These are phyloP conservation scores for Basidioascus undulatus DNA, from an alignment of 768 basidiomycete species.

Conservation along the genomic window DNA sequence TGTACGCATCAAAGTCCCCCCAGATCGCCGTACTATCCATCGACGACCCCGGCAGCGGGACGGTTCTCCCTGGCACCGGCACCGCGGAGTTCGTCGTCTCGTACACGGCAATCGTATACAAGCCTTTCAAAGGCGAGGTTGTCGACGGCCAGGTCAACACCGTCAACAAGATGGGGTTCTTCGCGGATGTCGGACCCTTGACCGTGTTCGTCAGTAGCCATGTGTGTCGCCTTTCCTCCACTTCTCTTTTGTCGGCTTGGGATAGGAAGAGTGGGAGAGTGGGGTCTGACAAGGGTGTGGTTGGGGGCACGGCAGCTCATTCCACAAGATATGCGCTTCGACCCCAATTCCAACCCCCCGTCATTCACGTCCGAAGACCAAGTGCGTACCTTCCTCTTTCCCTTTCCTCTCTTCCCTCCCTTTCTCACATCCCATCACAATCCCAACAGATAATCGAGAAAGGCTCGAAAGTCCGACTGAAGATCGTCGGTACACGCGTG, in stretches of 20 bases:
- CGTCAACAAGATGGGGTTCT: slow-evolving; percentile 99
- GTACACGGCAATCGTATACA: slow-evolving; percentile 93
- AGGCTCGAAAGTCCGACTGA: slow-evolving; percentile 71
- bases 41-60: slow-evolving; percentile 73
- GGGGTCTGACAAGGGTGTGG: too few relatives aligned
- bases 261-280: slow-evolving; percentile 21
- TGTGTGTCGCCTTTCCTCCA: slow-evolving; percentile 25
- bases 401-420: slow-evolving; percentile 6
- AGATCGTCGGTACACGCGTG: slow-evolving; percentile 93
- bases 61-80: slow-evolving; percentile 71
- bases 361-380: slow-evolving; percentile 74
- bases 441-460: slow-evolving; percentile 59
- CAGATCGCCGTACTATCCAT: slow-evolving; percentile 25
- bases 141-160: slow-evolving; percentile 89
- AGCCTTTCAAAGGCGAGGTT: slow-evolving; percentile 98
- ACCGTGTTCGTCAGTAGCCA: slow-evolving; percentile 89
- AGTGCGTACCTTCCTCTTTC: slow-evolving; percentile 21
- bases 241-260: too few relatives aligned
- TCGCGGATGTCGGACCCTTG: slow-evolving; percentile 83
- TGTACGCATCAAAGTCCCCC: neutral
- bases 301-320: slow-evolving; percentile 73
- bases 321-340: slow-evolving; percentile 79
- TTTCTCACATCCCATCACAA: neutral
- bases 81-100: slow-evolving; percentile 88
- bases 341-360: slow-evolving; percentile 90